Evolutionary conservation across 495 filamentous ascomycete species (phyloP), one percentile per base, ranked within the genome.

Genomic region (Aspergillus wentii): DNA sequence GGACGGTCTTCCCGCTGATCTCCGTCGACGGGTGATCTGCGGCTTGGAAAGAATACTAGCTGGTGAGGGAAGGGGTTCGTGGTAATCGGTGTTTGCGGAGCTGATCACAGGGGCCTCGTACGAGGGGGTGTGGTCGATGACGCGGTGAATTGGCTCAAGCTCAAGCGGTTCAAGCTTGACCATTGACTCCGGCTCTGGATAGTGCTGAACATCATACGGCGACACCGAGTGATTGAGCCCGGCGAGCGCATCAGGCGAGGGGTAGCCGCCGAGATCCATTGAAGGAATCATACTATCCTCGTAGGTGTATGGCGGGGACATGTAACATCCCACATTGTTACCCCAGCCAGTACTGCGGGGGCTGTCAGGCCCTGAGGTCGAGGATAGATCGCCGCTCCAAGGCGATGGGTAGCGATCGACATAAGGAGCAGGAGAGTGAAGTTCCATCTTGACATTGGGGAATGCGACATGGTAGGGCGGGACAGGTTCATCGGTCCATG

Each of bases 331-430:
- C 22, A 51, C n/a, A n/a, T n/a, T 42, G 9, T 49, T 54, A 17
- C 45, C 27, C 19, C 33, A 43, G 29, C 32, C 33, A 18, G 37
- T 52, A 27, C 49, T 52, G 6, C 26, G 43, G 0, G 51, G 46
- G 30, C 52, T 62, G 33, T 54, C 55, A 1, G 46, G 34, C 13
- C 46, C 51, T 5, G 58, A 54, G 9, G 46, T 38, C 2, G 40
- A 39, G 7, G 50, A 47, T n/a, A 53, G 30, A 6, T 40, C 46
- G 22, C 48, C 45, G 30, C 51, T 36, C 47, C 46, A 58, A 9
- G 48, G 33, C 11, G 46, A 42, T 13, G 26, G 26, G 9, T 45
- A 18, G 13, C 31, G 41, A 30, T 51, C 40, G 8, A 43, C 5
- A 16, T 37, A 46, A 3, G 36, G 16, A 3, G 26, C 10, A 13